Evolutionary conservation across 495 filamentous ascomycete species (phyloP).

Genomic region (Lichina pygmaea): DNA sequence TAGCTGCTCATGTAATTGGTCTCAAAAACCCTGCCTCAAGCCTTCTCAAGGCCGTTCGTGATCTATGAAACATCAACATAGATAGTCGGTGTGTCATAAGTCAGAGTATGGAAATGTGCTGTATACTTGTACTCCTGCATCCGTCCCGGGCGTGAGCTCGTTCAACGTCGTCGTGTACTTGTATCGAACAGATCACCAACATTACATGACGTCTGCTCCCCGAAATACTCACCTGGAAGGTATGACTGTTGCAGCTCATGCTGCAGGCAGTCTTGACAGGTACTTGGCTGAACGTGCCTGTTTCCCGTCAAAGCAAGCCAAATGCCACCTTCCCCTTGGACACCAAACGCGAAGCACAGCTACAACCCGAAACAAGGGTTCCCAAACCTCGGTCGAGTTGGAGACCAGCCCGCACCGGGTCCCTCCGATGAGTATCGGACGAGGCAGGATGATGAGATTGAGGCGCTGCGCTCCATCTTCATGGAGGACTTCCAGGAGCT

Average conservation of each 20-base stretch:
- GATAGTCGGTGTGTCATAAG: too few relatives aligned
- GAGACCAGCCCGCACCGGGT: neutral
- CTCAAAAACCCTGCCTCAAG: too few relatives aligned
- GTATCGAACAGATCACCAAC: too few relatives aligned
- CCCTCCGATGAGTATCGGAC: constrained; percentile 33
- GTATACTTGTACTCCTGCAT: too few relatives aligned
- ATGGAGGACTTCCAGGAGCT: constrained; percentile 69
- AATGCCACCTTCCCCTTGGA: constrained; percentile 17
- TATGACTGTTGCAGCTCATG: neutral
- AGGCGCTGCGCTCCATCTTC: constrained; percentile 73
- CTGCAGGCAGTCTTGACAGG: neutral
- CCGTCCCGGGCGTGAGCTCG: too few relatives aligned
- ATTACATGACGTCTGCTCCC: too few relatives aligned
- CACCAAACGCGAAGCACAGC: constrained; percentile 18
- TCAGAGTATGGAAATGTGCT: too few relatives aligned
- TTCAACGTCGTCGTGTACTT: too few relatives aligned
- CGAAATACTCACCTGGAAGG: too few relatives aligned
- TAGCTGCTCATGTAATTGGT: too few relatives aligned
- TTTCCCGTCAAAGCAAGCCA: constrained; percentile 11
- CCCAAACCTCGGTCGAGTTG: constrained; percentile 7
- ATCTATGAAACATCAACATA: too few relatives aligned
- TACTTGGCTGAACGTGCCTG: constrained; percentile 2
- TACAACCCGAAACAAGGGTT: constrained; percentile 12
- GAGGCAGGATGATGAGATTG: constrained; percentile 64
- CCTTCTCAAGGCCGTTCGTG: too few relatives aligned